A percentile compares a stretch with the other conserved stretches of the same genome.
phyloP scores from a whole-genome alignment of 176 grass and related monocot genomes.

The Pontederia paniculata region DNA sequence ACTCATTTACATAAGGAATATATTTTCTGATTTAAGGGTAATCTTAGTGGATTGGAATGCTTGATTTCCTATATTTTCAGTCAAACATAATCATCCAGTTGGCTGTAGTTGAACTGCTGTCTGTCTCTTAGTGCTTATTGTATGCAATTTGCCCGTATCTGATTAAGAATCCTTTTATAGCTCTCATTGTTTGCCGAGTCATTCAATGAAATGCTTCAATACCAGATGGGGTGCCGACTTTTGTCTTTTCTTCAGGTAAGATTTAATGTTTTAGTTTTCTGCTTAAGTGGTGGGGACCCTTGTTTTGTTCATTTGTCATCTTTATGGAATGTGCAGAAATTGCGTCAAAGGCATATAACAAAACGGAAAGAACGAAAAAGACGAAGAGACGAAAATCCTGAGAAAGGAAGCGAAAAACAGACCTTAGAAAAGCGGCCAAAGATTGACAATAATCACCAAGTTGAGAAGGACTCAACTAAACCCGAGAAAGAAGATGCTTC shows the following conservation, averaged over 20 bases:
- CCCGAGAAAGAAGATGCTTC: constrained; percentile 20
- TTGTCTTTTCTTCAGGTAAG: constrained; percentile 89
- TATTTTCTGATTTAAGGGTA: no score
- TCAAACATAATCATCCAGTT: no score
- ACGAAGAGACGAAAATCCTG: constrained; percentile 74
- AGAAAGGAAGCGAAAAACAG: constrained; percentile 47
- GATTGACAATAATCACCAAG: constrained; percentile 29
- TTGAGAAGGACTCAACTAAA: constrained; percentile 28
- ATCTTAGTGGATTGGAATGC: no score
- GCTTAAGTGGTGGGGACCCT: background rate
- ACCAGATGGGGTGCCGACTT: constrained; percentile 81
- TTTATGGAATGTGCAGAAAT: constrained; percentile 40
- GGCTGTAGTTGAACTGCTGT: background rate
- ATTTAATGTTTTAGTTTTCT: constrained; percentile 3
- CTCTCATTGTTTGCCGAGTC: constrained; percentile 94
- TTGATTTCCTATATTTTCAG: no score
- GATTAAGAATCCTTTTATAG: constrained; percentile 32
- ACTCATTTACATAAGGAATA: background rate
- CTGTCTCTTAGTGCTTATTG: background rate
- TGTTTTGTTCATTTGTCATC: background rate
- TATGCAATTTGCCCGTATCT: background rate
- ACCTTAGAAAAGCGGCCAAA: constrained; percentile 42
- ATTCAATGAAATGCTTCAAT: constrained; percentile 96
- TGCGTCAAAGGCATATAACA: constrained; percentile 34
- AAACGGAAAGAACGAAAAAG: constrained; percentile 76